phyloP scores from a whole-genome alignment of 73 alveolate genomes.

The Tetrahymena malaccensis region DNA sequence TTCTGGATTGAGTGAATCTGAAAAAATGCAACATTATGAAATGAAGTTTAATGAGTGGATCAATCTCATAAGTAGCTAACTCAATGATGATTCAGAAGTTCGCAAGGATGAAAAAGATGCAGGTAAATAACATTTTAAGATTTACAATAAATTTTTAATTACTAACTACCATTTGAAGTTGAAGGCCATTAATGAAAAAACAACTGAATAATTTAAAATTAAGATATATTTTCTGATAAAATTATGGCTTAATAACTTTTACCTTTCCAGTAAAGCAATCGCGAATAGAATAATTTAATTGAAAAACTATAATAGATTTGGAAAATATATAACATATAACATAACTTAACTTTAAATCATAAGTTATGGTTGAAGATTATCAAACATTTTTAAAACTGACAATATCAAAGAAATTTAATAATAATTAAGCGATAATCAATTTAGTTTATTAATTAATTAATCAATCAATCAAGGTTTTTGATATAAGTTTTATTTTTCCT shows the following conservation, averaged over 20 bases:
- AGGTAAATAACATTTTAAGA: neutral
- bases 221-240: neutral
- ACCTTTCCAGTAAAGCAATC: neutral
- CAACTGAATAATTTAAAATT: neutral
- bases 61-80: conserved; percentile 3
- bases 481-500: neutral
- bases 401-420: neutral
- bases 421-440: neutral
- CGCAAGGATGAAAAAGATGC: conserved; percentile 37
- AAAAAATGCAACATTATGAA: conserved; percentile 21
- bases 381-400: neutral
- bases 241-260: neutral
- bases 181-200: neutral
- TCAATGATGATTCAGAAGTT: conserved; percentile 13
- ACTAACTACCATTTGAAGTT: neutral
- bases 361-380: too few relatives aligned
- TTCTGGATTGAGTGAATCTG: conserved; percentile 18
- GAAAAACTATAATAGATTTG: too few relatives aligned
- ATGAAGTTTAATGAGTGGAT: conserved; percentile 30
- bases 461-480: neutral
- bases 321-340: too few relatives aligned
- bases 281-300: too few relatives aligned
- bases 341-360: too few relatives aligned
- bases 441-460: neutral
- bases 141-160: neutral